Evolutionary conservation across 2,329 filamentous ascomycete species (phyloP).

Genomic region (Lachnellula subtilissima): DNA sequence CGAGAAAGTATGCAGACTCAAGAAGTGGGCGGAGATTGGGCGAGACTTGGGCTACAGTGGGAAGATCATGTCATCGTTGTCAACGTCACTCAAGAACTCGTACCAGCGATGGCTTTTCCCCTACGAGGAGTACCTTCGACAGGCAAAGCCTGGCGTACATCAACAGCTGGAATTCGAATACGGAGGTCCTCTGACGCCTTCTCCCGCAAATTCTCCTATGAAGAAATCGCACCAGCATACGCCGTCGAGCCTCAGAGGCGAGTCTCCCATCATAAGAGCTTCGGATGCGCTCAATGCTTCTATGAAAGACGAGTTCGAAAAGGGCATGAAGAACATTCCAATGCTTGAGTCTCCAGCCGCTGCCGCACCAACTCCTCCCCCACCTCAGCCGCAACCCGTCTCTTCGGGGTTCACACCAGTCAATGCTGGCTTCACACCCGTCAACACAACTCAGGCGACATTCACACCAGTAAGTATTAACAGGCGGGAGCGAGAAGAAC

Average conservation of each 20-base stretch:
- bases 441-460: constrained; percentile 50
- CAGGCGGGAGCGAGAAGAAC: constrained; percentile 43
- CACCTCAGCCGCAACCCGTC: constrained; percentile 17
- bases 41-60: constrained; percentile 95
- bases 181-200: constrained; percentile 80
- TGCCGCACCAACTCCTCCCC: constrained; percentile 21
- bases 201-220: constrained; percentile 69
- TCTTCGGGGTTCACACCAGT: constrained; percentile 37
- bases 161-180: constrained; percentile 92
- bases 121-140: constrained; percentile 88
- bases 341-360: constrained; percentile 25
- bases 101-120: constrained; percentile 96
- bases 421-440: constrained; percentile 56
- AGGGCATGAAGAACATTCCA: constrained; percentile 32
- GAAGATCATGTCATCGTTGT: constrained; percentile 99
- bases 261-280: constrained; percentile 62
- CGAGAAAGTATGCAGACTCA: constrained; percentile 91
- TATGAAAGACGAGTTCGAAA: constrained; percentile 37
- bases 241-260: constrained; percentile 52
- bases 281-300: constrained; percentile 53
- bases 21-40: constrained; percentile 99
- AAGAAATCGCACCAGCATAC: constrained; percentile 60
- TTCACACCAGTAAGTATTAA: constrained; percentile 55
- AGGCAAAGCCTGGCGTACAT: constrained; percentile 93
- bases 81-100: constrained; percentile 95